phyloP scores from a whole-genome alignment of 2,329 filamentous ascomycete species.

The Hypoxylon sp. region DNA sequence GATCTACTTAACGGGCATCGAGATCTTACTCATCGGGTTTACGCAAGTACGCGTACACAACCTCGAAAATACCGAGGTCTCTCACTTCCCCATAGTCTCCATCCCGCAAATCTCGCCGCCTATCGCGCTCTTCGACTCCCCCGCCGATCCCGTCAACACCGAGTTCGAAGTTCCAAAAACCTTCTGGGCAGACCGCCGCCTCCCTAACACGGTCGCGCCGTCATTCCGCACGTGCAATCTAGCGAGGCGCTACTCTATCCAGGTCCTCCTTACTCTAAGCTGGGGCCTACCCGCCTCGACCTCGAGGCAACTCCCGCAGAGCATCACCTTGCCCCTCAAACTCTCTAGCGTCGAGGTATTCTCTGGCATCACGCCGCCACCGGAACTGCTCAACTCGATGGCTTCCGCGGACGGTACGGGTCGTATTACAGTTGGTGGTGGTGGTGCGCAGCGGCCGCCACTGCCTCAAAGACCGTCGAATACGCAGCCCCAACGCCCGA shows the following conservation, averaged over 20 bases:
- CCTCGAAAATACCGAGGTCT: slow-evolving; percentile 75
- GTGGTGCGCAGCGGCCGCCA: slow-evolving; percentile 50
- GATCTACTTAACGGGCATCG: slow-evolving; percentile 81
- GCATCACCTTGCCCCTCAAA: slow-evolving; percentile 81
- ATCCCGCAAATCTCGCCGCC: slow-evolving; percentile 72
- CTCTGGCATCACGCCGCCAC: slow-evolving; percentile 87
- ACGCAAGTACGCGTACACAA: slow-evolving; percentile 86
- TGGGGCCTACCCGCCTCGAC: slow-evolving; percentile 66
- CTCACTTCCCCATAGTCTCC: slow-evolving; percentile 81
- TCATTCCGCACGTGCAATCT: slow-evolving; percentile 93
- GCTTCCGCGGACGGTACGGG: slow-evolving; percentile 33
- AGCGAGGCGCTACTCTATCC: slow-evolving; percentile 82
- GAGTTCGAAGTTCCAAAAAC: slow-evolving; percentile 78
- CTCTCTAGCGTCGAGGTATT: slow-evolving; percentile 82
- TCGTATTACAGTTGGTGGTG: slow-evolving; percentile 25
- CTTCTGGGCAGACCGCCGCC: slow-evolving; percentile 77
- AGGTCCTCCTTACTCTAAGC: slow-evolving; percentile 82
- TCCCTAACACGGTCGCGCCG: slow-evolving; percentile 90
- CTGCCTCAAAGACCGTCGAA: slow-evolving; percentile 49
- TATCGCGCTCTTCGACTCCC: slow-evolving; percentile 72
- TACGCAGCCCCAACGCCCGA: slow-evolving; percentile 15
- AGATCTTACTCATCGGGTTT: slow-evolving; percentile 84
- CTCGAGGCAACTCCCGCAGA: slow-evolving; percentile 64
- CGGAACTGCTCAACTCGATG: slow-evolving; percentile 73
- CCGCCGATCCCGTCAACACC: slow-evolving; percentile 70